Percentiles rank a stretch among this genome's conserved stretches.
Conservation (phyloP, 2,329 filamentous ascomycete species). For the Akanthomyces lecanii region DNA sequence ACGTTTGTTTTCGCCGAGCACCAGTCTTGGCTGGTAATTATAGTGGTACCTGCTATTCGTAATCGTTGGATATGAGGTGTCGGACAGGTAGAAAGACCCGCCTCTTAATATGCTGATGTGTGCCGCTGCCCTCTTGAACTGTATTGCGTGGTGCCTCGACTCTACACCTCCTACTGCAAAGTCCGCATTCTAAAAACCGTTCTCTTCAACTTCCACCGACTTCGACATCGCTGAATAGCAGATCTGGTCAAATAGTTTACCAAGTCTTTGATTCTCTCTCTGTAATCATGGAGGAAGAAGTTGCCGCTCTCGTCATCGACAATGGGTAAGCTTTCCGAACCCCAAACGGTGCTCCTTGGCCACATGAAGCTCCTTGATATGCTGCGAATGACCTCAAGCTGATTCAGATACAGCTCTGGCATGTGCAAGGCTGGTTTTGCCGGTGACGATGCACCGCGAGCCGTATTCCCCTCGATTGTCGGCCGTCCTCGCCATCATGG, state of each 20-base stretch:
- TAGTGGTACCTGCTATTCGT: constrained; percentile 4
- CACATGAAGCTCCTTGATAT: neutral
- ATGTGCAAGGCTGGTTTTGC: constrained; percentile 99
- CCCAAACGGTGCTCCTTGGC: neutral
- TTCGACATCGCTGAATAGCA: neutral
- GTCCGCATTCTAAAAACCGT: neutral
- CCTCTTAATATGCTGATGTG: neutral
- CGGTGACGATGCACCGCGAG: constrained; percentile 99
- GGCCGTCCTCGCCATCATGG: constrained; percentile 93
- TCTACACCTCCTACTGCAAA: neutral
- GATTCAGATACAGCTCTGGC: constrained; percentile 72
- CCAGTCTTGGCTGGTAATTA: neutral
- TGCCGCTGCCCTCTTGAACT: neutral
- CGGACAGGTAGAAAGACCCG: neutral
- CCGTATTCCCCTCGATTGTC: constrained; percentile 98
- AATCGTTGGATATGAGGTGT: neutral
- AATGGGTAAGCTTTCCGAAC: constrained; percentile 84
- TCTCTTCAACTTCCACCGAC: neutral
- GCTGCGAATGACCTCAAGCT: neutral
- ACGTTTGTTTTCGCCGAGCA: neutral
- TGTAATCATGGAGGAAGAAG: constrained; percentile 60
- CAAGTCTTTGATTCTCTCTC: neutral
- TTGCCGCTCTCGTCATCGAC: constrained; percentile 99
- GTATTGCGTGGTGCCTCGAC: neutral
- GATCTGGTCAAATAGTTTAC: neutral